Percentiles rank a stretch among this genome's conserved stretches.
Evolutionary conservation across 306 rosid species (phyloP).

Genomic region (Lathyrus tuberosus): DNA sequence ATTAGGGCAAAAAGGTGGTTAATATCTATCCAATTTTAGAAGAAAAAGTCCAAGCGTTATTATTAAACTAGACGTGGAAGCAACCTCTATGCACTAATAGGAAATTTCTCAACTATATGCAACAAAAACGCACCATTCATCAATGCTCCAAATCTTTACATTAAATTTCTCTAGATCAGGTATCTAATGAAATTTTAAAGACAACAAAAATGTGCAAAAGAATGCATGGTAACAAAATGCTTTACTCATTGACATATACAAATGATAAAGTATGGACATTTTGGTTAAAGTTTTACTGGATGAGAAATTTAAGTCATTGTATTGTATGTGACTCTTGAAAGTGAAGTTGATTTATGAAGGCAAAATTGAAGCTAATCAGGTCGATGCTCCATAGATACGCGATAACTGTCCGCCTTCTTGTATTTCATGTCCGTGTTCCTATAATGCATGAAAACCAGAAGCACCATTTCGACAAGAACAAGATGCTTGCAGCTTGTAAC

Average conservation of each 20-base stretch:
- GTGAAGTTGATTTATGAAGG: constrained; percentile 15
- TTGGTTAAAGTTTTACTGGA: constrained; percentile 9
- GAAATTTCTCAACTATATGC: constrained; percentile 23
- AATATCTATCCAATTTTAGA: no score
- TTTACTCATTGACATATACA: constrained; percentile 18
- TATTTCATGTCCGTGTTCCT: constrained; percentile 9
- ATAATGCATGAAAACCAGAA: constrained; percentile 38
- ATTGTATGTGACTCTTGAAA: constrained; percentile 27
- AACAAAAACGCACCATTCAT: constrained; percentile 35
- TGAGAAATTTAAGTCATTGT: constrained; percentile 25
- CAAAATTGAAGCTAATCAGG: constrained; percentile 30
- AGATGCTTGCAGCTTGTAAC: constrained; percentile 19
- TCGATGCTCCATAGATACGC: not conserved
- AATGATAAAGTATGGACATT: constrained; percentile 13
- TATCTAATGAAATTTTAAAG: constrained; percentile 19
- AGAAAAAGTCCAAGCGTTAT: not conserved
- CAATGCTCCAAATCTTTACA: constrained; percentile 26
- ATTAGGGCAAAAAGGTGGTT: no score
- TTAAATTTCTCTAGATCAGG: constrained; percentile 36
- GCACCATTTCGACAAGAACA: constrained; percentile 27
- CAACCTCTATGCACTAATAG: no score
- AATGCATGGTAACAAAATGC: constrained; percentile 12
- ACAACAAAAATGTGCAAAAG: constrained; percentile 9
- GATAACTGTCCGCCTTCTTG: constrained; percentile 4
- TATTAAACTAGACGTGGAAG: not conserved